Evolutionary conservation across 2,329 filamentous ascomycete genomes (phyloP).

Genomic region (Huntiella abstrusa): DNA sequence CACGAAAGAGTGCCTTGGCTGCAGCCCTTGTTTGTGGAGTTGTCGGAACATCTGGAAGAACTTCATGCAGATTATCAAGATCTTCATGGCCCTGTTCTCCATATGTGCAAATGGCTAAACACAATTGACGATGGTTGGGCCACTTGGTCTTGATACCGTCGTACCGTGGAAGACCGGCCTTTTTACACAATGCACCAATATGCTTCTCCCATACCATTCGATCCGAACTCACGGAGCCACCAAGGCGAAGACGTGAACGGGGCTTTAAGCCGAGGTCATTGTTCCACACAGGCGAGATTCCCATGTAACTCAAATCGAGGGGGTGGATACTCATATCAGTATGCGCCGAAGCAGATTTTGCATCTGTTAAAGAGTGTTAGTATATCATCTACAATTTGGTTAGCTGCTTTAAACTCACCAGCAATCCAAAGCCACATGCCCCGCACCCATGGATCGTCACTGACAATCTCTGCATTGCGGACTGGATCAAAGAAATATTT

Average conservation of each 20-base stretch:
- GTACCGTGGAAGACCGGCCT: slow-evolving; percentile 41
- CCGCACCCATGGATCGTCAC: slow-evolving; percentile 55
- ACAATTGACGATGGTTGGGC: slow-evolving; percentile 54
- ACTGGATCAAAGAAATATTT: slow-evolving; percentile 45
- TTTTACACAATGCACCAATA: slow-evolving; percentile 45
- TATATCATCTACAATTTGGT: not conserved
- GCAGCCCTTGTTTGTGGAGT: slow-evolving; percentile 53
- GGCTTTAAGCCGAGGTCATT: slow-evolving; percentile 40
- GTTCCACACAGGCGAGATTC: slow-evolving; percentile 53
- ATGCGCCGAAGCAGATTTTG: slow-evolving; percentile 43
- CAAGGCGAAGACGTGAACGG: slow-evolving; percentile 28
- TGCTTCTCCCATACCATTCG: slow-evolving; percentile 36
- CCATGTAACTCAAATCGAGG: slow-evolving; percentile 58
- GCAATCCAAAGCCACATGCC: slow-evolving; percentile 63
- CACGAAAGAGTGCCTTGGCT: slow-evolving; percentile 56
- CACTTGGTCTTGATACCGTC: slow-evolving; percentile 43
- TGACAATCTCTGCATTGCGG: slow-evolving; percentile 46
- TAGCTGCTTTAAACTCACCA: slow-evolving; percentile 25
- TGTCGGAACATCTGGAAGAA: slow-evolving; percentile 29
- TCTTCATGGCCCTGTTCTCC: slow-evolving; percentile 27
- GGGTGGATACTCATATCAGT: slow-evolving; percentile 51
- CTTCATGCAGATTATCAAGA: slow-evolving; percentile 22
- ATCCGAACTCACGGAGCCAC: slow-evolving; percentile 26
- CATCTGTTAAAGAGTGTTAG: slow-evolving; percentile 23
- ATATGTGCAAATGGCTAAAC: slow-evolving; percentile 57